Conservation (phyloP, 2,329 filamentous ascomycete species). For the Nemania sp. region DNA sequence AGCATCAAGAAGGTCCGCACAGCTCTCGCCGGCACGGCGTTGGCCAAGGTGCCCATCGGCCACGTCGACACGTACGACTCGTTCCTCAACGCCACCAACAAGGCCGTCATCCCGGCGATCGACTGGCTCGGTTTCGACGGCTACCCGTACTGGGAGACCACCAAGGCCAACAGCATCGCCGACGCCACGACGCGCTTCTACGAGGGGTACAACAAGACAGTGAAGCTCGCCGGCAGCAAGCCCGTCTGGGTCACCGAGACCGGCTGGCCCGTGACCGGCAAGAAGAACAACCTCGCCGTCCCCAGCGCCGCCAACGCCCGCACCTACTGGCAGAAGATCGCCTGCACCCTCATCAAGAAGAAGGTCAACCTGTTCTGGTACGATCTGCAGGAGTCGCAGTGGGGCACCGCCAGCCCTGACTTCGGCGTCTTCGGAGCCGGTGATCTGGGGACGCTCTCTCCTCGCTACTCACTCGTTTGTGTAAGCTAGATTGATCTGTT, state of each 20-base stretch:
- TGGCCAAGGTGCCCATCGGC: slow-evolving; percentile 48
- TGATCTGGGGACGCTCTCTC: slow-evolving; percentile 37
- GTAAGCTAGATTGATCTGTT: slow-evolving; percentile 21
- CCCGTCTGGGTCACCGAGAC: slow-evolving; percentile 68
- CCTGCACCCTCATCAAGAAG: slow-evolving; percentile 36
- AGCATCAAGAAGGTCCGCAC: slow-evolving; percentile 61
- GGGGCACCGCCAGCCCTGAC: slow-evolving; percentile 41
- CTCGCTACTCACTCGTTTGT: slow-evolving; percentile 42
- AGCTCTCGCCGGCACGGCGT: slow-evolving; percentile 48
- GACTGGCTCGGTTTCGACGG: slow-evolving; percentile 60
- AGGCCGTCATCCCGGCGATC: slow-evolving; percentile 53
- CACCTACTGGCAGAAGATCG: slow-evolving; percentile 42
- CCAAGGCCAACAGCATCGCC: slow-evolving; percentile 48
- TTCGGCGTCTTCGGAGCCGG: slow-evolving; percentile 45
- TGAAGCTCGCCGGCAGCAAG: slow-evolving; percentile 57
- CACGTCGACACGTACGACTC: slow-evolving; percentile 63
- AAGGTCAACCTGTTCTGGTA: slow-evolving; percentile 45
- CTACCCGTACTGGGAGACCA: slow-evolving; percentile 58
- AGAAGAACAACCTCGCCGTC: slow-evolving; percentile 50
- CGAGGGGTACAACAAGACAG: slow-evolving; percentile 42
- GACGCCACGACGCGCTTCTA: slow-evolving; percentile 51
- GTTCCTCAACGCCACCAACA: slow-evolving; percentile 55
- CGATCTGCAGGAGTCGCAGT: slow-evolving; percentile 44
- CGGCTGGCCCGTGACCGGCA: slow-evolving; percentile 59
- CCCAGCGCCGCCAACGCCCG: slow-evolving; percentile 53